Percentiles rank a stretch among this genome's conserved stretches.
Evolutionary conservation across 75 land plant species (phyloP).

Genomic region (Larix kaempferi): DNA sequence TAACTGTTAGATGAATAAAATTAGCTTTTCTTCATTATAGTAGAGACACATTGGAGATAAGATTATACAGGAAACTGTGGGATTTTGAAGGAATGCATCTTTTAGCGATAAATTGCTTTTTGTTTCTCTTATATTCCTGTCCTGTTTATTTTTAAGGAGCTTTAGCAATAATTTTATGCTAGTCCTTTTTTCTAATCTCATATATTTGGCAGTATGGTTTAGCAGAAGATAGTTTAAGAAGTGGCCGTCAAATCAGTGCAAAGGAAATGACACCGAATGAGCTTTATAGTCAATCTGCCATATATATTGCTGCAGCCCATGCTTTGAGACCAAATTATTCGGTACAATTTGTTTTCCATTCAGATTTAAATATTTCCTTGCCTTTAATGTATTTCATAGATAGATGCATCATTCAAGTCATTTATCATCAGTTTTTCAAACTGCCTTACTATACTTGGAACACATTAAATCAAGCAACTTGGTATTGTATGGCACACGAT

Average conservation of each 20-base stretch:
- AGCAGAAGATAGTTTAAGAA: constrained; percentile 90
- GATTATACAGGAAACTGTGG: neutral
- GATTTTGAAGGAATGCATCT: neutral
- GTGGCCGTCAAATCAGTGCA: constrained; percentile 46
- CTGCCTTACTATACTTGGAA: no score
- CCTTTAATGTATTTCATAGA: constrained; percentile 3
- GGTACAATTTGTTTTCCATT: constrained; percentile 26
- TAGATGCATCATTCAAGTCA: neutral
- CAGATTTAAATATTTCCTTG: neutral
- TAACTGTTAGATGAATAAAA: neutral
- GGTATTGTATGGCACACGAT: no score
- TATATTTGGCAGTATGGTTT: constrained; percentile 83
- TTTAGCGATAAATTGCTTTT: neutral
- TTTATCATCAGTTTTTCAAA: no score
- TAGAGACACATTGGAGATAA: neutral
- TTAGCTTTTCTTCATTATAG: neutral
- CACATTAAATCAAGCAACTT: no score
- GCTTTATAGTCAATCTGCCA: constrained; percentile 92
- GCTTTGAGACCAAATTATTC: constrained; percentile 94
- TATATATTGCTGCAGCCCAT: constrained; percentile 98
- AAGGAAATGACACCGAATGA: constrained; percentile 76
- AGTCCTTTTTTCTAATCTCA: neutral
- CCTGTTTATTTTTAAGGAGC: neutral
- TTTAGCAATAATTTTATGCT: constrained; percentile 3
- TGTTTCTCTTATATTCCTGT: neutral